Conservation (phyloP, 305 asterid genomes). For the Striga hermonthica region DNA sequence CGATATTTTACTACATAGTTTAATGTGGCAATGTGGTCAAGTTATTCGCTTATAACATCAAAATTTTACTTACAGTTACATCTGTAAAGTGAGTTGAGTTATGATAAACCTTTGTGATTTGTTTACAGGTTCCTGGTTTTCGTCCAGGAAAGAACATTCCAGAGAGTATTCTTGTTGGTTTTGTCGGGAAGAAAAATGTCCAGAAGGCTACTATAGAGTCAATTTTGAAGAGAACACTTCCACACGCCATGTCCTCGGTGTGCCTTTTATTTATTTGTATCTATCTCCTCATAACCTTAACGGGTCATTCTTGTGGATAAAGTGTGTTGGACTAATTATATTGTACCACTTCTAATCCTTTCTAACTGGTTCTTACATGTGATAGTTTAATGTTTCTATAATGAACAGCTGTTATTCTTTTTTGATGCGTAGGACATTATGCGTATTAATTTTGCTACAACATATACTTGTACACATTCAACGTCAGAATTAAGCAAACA, state of each 20-base stretch:
- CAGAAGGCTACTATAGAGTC: slow-evolving; percentile 78
- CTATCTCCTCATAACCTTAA: not conserved
- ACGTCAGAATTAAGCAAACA: slow-evolving; percentile 8
- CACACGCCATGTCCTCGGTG: slow-evolving; percentile 93
- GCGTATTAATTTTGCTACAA: slow-evolving; percentile 6
- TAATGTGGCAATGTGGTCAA: slow-evolving; percentile 5
- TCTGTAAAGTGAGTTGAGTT: slow-evolving; percentile 1
- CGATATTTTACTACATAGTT: not conserved
- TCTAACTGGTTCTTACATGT: slow-evolving; percentile 8
- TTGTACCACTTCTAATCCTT: not conserved
- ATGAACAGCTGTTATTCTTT: slow-evolving; percentile 7
- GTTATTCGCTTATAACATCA: not conserved
- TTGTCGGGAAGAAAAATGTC: slow-evolving; percentile 60
- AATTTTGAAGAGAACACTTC: slow-evolving; percentile 91
- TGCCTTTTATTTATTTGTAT: slow-evolving; percentile 26
- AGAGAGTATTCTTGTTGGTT: slow-evolving; percentile 63
- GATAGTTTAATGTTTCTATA: slow-evolving; percentile 8
- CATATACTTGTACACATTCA: slow-evolving; percentile 1
- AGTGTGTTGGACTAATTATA: slow-evolving; percentile 2
- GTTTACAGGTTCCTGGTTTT: slow-evolving; percentile 84
- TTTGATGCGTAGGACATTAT: slow-evolving; percentile 1
- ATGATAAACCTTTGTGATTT: slow-evolving; percentile 13
- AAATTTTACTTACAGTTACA: not conserved
- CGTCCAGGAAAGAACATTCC: slow-evolving; percentile 94
- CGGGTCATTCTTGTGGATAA: slow-evolving; percentile 11